Evolutionary conservation across 2,329 filamentous ascomycete genomes (phyloP), one percentile per base, ranked within the genome.

Genomic region (Alternaria conjuncta): DNA sequence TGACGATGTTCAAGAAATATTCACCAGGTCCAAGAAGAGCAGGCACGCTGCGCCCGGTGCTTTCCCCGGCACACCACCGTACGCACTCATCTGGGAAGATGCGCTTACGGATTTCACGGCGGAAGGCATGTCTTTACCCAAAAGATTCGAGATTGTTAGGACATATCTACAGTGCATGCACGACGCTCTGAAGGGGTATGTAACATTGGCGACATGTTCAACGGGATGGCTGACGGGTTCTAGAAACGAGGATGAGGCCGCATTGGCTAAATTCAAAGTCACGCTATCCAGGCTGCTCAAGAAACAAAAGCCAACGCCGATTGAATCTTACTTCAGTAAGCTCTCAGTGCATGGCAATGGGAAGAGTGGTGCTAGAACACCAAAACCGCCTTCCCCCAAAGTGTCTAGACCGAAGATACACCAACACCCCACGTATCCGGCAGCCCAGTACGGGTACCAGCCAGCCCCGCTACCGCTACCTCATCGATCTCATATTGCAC

Each of bases 31-130:
- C 20, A 76, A 75, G 63, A 71, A 67, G 54, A 72, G 68, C 20
- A 71, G 53, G 49, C 60, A 70, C 58, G 46, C 63, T 30, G 67
- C 70, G 53, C 78, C 78, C 63, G 70, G 73, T 71, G 77, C 78
- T 21, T 79, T 78, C 57, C 77, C 77, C 32, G 78, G 79, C 26
- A 79, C 75, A 46, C 76, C 80, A 44, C 72, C 80, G 28, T 86
- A 86, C 69, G 79, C 81, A 60, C 77, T 81, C 26, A 82, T 84
- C 26, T 89, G 87, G 87, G 75, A 82, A 41, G 81, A 84, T 49
- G 75, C 88, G 32, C 78, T 81, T 63, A 71, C 78, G 12, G 81
- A 82, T 54, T 83, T 87, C 66, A 81, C 79, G 63, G 70, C 77
- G 12, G 82, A 87, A 70, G 80, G 83, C 5, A 82, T 82, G 51